Base-by-base conservation (phyloP, 495 filamentous ascomycete genomes). In the Aspergillus kassunensis region DNA sequence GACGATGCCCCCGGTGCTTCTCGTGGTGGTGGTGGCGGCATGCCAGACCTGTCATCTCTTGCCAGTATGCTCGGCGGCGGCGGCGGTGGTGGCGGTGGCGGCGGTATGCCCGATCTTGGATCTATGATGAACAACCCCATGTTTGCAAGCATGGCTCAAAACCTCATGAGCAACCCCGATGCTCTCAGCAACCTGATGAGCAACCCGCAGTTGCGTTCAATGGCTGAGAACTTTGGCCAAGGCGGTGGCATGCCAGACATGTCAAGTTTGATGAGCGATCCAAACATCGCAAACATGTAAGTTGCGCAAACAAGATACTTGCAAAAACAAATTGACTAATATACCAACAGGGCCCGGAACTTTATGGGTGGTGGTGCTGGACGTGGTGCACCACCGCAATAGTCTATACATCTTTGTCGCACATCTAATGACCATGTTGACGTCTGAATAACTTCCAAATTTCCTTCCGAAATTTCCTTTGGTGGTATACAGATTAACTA, bases 81-180 rank as follows among this genome's bases (percentile, higher is more conserved):
- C 18, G 80, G 78, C 19, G 78, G 68, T 1, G 79, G 76, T 12
- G 81, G 83, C 15, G 88, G 90, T 33, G 89, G 81, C 16, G 89
- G 90, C 24, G 89, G 90, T 30, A 89, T 92, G 87, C 91, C 91
- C 4, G 92, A 97, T 70, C 64, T 98, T 30, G 68, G 79, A 50
- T 78, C 75, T 48, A 81, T 98, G 63, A 97, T 98, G 93, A 89
- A 71, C 71, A 97, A 98, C 75, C 93, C 93, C 35, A 97, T 97
- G 93, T 91, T 98, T 67, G 76, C 90, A 35, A 86, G 75, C 73
- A 96, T 97, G 89, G 93, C 93, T 20, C 89, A 96, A 77, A 96
- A 89, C 64, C 66, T 98, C 35, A 97, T 97, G 92, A 87, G 82
- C 67, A 97, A 98, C 70, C 93, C 93, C 11, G 85, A 95, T 6